phyloP scores from a whole-genome alignment of 768 basidiomycete species.

The Amanita muscaria region DNA sequence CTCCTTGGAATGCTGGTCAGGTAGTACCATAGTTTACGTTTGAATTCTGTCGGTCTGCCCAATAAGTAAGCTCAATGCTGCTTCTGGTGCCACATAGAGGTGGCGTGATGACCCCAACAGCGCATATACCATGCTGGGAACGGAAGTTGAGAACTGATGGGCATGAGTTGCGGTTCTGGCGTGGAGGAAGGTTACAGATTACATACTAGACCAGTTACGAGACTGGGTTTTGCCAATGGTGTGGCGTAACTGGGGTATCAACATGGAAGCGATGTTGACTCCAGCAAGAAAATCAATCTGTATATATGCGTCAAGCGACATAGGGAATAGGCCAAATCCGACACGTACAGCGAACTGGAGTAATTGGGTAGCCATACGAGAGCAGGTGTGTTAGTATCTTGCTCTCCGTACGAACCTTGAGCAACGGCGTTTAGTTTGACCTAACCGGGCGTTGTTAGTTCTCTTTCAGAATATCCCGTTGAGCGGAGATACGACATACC shows the following conservation, averaged over 20 bases:
- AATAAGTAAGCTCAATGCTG: conserved; percentile 76
- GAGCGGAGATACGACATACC: conserved; percentile 13
- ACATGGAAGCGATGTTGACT: conserved; percentile 74
- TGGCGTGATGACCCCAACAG: conserved; percentile 81
- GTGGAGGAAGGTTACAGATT: neutral
- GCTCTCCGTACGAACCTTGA: conserved; percentile 38
- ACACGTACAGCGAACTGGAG: conserved; percentile 51
- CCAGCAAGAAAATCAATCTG: conserved; percentile 73
- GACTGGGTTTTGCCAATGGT: conserved; percentile 76
- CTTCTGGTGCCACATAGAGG: conserved; percentile 83
- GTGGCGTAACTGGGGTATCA: conserved; percentile 88
- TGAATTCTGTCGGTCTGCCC: conserved; percentile 72
- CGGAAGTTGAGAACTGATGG: conserved; percentile 67
- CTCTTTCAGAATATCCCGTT: neutral
- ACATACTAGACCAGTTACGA: conserved; percentile 76
- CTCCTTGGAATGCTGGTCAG: conserved; percentile 32
- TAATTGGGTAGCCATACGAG: conserved; percentile 76
- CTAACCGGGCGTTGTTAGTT: neutral
- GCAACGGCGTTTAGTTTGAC: conserved; percentile 6
- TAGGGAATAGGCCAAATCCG: neutral
- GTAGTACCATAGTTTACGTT: conserved; percentile 39
- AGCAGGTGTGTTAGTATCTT: conserved; percentile 72
- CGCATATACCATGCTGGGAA: conserved; percentile 84
- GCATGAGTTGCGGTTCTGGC: neutral
- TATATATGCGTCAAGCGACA: neutral